Evolutionary conservation across 2,329 filamentous ascomycete species (phyloP).

Genomic region (Stagonosporopsis rhizophila): DNA sequence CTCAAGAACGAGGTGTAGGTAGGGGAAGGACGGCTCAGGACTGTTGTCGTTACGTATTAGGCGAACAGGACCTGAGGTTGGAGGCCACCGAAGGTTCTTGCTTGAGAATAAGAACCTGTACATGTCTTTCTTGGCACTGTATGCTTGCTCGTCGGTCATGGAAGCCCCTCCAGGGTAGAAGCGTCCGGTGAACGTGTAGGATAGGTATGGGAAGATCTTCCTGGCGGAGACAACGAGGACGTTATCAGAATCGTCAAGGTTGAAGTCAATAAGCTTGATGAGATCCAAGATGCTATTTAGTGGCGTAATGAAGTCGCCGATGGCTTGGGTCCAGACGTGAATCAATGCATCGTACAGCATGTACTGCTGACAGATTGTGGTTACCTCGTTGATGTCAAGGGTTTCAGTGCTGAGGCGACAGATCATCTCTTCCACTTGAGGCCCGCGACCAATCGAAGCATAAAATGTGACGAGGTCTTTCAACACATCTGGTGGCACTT

Average conservation of each 20-base stretch:
- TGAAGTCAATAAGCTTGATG: slow-evolving; percentile 61
- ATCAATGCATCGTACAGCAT: slow-evolving; percentile 93
- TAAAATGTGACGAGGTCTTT: slow-evolving; percentile 87
- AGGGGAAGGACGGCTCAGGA: slow-evolving; percentile 80
- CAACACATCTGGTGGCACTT: slow-evolving; percentile 80
- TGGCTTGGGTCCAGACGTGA: slow-evolving; percentile 94
- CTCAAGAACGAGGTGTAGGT: slow-evolving; percentile 81
- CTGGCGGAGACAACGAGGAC: slow-evolving; percentile 74
- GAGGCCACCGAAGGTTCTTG: slow-evolving; percentile 77
- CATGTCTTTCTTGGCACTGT: slow-evolving; percentile 81
- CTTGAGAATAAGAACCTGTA: slow-evolving; percentile 96
- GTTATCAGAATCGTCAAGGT: slow-evolving; percentile 65
- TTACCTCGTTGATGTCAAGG: slow-evolving; percentile 93
- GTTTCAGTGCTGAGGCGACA: slow-evolving; percentile 90
- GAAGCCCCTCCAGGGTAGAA: slow-evolving; percentile 86
- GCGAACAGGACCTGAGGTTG: slow-evolving; percentile 66
- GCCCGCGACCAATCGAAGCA: slow-evolving; percentile 75
- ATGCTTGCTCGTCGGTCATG: slow-evolving; percentile 75
- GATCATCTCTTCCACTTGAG: slow-evolving; percentile 88
- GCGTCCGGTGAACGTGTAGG: slow-evolving; percentile 86
- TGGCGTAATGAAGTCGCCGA: slow-evolving; percentile 89
- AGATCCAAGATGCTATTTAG: slow-evolving; percentile 81
- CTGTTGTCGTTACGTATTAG: slow-evolving; percentile 62
- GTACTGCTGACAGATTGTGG: slow-evolving; percentile 87
- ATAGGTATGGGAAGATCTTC: slow-evolving; percentile 94